Evolutionary conservation across 2,329 filamentous ascomycete genomes (phyloP), one percentile per base, ranked within the genome.

Genomic region (Verticillium nubilum): DNA sequence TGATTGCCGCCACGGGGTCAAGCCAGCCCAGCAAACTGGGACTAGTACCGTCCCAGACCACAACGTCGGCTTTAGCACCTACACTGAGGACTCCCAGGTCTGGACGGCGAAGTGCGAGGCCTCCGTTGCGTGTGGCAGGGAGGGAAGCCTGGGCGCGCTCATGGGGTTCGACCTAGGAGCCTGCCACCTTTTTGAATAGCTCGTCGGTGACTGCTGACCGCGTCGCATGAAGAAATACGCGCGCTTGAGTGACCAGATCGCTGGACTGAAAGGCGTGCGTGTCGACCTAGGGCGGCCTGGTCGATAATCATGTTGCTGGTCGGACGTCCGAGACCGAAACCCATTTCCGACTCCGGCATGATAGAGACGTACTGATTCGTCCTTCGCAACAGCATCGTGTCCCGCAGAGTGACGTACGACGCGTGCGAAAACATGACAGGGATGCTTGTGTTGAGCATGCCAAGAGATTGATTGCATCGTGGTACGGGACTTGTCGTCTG

Each of bases 291-390:
- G 1, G 79, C 68, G 1, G 76, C 76, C 63, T 85, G 80, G 63
- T 85, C 81, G 27, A 74, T 74, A 37, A 78, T 70, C 12, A 72
- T 65, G 58, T 78, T 72, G 25, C 70, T 73, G 31, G 68, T 65
- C 1, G 73, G 72, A 59, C 84, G 78, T 0, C 69, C 72, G 63
- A 82, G 80, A 19, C 83, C 82, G 67, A 79, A 85, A 66, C 83
- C 80, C 74, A 83, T 79, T 64, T 86, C 83, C 0, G 79, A 82
- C 64, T 86, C 84, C 0, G 82, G 80, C 0, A 83, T 85, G 60
- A 81, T 81, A 54, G 80, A 81, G 42, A 85, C 68, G 68, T 80
- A 80, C 52, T 84, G 76, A 67, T 85, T 79, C 2, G 74, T 74
- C 0, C 67, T 58, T 15, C 80, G 78, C 1, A 85, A 74, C 0